phyloP scores from a whole-genome alignment of 352 stramenopile genomes.

The Phytophthora citrophthora region DNA sequence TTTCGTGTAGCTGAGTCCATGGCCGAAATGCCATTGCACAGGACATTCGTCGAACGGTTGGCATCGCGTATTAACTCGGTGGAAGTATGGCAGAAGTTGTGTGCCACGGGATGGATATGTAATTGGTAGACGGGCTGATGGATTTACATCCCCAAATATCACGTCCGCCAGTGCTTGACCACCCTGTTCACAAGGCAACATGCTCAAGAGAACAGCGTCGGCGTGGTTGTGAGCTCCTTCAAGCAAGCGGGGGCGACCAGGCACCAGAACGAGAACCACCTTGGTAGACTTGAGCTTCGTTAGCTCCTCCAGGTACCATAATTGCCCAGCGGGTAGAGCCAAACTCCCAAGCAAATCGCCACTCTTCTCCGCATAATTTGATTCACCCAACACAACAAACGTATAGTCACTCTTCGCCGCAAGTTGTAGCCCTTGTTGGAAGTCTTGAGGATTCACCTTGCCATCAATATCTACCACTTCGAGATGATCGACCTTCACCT shows the following conservation, averaged over 20 bases:
- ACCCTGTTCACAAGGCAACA: slow-evolving; percentile 82
- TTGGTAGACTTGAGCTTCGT: slow-evolving; percentile 60
- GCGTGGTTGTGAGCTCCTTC: slow-evolving; percentile 46
- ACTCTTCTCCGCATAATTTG: slow-evolving; percentile 83
- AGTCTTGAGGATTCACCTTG: slow-evolving; percentile 40
- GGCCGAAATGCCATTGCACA: slow-evolving; percentile 69
- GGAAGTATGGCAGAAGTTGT: slow-evolving; percentile 71
- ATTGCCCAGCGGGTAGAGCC: slow-evolving; percentile 61
- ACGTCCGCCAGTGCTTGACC: slow-evolving; percentile 75
- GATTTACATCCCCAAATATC: slow-evolving; percentile 71
- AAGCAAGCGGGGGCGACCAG: slow-evolving; percentile 71
- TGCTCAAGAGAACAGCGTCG: slow-evolving; percentile 69
- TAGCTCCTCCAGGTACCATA: slow-evolving; percentile 66
- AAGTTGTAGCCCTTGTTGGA: slow-evolving; percentile 45
- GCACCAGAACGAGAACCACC: slow-evolving; percentile 73
- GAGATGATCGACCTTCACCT: slow-evolving; percentile 38
- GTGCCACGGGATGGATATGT: slow-evolving; percentile 68
- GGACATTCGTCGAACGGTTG: slow-evolving; percentile 58
- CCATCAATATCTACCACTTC: slow-evolving; percentile 62
- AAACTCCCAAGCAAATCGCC: slow-evolving; percentile 71
- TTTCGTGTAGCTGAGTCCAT: slow-evolving; percentile 69
- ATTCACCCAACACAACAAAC: slow-evolving; percentile 75
- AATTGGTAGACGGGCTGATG: slow-evolving; percentile 77
- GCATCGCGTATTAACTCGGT: slow-evolving; percentile 69
- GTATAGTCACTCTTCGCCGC: slow-evolving; percentile 72